These are phyloP conservation scores for Diospyros lotus DNA, from an alignment of 148 eudicot genomes.

Conservation along the genomic window DNA sequence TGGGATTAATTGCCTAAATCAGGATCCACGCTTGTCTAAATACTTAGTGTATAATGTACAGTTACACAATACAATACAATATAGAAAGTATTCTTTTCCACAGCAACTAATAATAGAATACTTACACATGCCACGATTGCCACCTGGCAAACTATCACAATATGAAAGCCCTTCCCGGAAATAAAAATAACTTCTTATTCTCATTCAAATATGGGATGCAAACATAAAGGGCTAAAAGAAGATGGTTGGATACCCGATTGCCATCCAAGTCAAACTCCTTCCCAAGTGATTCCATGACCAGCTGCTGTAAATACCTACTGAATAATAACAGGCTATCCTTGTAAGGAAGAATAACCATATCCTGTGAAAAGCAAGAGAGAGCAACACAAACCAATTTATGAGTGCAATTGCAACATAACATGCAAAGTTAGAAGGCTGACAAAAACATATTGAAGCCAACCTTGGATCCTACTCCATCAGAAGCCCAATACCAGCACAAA, in stretches of 20 bases:
- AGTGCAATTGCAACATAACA: conserved; percentile 3
- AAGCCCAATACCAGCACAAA: conserved; percentile 95
- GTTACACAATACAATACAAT: no score
- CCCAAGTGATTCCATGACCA: conserved; percentile 98
- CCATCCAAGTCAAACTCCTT: conserved; percentile 97
- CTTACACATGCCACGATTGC: no score
- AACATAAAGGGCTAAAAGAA: conserved; percentile 4
- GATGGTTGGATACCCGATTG: conserved; percentile 53
- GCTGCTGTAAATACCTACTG: conserved; percentile 90
- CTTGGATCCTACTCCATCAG: conserved; percentile 99
- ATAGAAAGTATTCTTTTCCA: no score
- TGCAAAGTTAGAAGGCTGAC: neutral
- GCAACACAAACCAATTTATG: conserved; percentile 6
- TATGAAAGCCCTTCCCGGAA: no score
- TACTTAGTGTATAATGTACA: no score
- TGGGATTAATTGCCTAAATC: no score
- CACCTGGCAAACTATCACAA: no score
- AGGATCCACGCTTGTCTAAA: no score
- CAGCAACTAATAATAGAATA: no score
- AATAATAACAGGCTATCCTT: conserved; percentile 92
- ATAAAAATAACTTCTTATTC: no score
- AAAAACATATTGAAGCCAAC: conserved; percentile 31
- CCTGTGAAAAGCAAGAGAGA: conserved; percentile 39
- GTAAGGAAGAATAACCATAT: conserved; percentile 99
- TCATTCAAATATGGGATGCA: neutral